Conservation (phyloP, 2,329 filamentous ascomycete species). For the Neonectria neomacrospora region DNA sequence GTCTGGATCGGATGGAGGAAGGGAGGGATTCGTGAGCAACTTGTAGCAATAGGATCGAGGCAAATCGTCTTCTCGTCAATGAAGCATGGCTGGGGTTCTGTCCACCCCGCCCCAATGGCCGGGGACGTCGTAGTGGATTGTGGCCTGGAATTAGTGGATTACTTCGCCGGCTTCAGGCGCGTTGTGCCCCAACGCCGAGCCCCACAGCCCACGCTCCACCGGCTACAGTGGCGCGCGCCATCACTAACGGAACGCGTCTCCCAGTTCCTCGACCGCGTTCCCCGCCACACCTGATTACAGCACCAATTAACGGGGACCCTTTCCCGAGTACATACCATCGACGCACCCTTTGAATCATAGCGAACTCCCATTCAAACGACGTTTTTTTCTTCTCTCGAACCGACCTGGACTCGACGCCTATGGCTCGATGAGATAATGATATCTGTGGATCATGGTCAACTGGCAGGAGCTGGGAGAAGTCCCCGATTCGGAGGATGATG, state of each 20-base stretch:
- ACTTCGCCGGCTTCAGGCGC: constrained; percentile 4
- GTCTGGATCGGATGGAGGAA: not conserved
- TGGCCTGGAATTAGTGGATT: constrained; percentile 15
- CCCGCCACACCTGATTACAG: constrained; percentile 32
- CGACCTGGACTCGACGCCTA: constrained; percentile 19
- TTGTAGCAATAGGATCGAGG: not conserved
- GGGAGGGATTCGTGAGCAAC: not conserved
- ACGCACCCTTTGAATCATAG: constrained; percentile 10
- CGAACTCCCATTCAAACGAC: constrained; percentile 1
- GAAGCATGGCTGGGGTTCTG: not conserved
- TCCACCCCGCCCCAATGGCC: not conserved
- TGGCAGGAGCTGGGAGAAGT: constrained; percentile 64
- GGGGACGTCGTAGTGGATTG: constrained; percentile 8
- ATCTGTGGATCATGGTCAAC: constrained; percentile 53
- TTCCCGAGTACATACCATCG: constrained; percentile 5
- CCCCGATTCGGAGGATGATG: constrained; percentile 63
- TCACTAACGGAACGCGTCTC: constrained; percentile 43
- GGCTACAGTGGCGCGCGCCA: constrained; percentile 25
- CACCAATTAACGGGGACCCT: constrained; percentile 36
- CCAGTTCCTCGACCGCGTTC: constrained; percentile 41
- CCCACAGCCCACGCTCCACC: constrained; percentile 18
- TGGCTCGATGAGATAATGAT: constrained; percentile 44
- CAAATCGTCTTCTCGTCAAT: not conserved
- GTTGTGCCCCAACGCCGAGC: constrained; percentile 9
- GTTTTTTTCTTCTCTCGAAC: constrained; percentile 7